These are phyloP conservation scores for Geotrichum restrictum DNA, from an alignment of 1,139 yeast genomes.

Conservation along the genomic window DNA sequence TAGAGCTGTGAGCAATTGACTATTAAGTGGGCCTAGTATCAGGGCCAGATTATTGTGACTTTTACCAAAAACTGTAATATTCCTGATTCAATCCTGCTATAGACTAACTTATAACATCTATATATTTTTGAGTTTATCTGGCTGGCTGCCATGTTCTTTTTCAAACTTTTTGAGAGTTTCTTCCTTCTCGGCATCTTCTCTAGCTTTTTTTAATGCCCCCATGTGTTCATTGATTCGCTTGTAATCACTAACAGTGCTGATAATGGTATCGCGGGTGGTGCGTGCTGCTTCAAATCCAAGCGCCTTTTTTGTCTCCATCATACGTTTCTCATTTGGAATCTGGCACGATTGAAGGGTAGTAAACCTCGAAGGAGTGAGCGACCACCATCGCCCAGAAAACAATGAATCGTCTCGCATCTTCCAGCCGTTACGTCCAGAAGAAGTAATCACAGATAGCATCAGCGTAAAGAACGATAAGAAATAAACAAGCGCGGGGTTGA, in stretches of 20 bases:
- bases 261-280: conserved; percentile 12
- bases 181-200: conserved; percentile 8
- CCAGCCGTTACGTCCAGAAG: conserved; percentile 18
- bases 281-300: conserved; percentile 19
- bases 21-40: too few species aligned
- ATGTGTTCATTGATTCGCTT: conserved; percentile 8
- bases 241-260: conserved; percentile 14
- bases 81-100: not conserved
- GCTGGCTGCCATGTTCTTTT: not conserved
- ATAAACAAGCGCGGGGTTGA: conserved; percentile 20
- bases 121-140: not conserved
- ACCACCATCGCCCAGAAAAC: conserved; percentile 22
- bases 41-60: too few species aligned
- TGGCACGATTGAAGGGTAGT: conserved; percentile 19
- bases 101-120: not conserved
- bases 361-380: conserved; percentile 19
- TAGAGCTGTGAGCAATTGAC: too few species aligned
- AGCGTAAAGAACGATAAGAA: conserved; percentile 8
- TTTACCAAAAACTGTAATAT: too few species aligned
- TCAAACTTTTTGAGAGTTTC: not conserved
- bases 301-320: conserved; percentile 13
- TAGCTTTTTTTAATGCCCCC: conserved; percentile 10
- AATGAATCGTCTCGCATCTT: conserved; percentile 19
- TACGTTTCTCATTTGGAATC: conserved; percentile 13
- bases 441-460: not conserved